A percentile compares a stretch with the other conserved stretches of the same genome.
Evolutionary conservation across 2,329 filamentous ascomycete species (phyloP).

Genomic region (Tricladium varicosporioides): DNA sequence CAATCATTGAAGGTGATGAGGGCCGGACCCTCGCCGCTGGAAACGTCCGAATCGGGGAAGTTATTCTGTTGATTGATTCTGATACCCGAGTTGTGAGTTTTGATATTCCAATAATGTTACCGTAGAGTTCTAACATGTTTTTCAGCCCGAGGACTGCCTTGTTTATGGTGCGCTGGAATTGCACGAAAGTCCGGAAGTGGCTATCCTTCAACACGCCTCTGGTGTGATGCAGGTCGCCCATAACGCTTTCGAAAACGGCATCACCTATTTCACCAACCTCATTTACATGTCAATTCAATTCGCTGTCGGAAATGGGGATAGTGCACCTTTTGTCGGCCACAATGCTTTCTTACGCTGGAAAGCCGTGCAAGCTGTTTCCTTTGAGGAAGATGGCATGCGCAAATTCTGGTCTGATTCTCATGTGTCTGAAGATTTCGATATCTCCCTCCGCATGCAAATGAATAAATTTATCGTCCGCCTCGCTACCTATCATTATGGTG

Average conservation of each 20-base stretch:
- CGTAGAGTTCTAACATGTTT: not conserved
- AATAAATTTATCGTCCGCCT: slow-evolving; percentile 67
- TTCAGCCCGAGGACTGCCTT: slow-evolving; percentile 5
- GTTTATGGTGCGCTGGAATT: slow-evolving; percentile 5
- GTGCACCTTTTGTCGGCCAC: slow-evolving; percentile 66
- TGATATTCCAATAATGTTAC: no score
- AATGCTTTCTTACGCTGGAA: slow-evolving; percentile 73
- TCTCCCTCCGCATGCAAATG: slow-evolving; percentile 69
- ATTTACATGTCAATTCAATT: slow-evolving; percentile 73
- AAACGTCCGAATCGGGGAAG: slow-evolving; percentile 59
- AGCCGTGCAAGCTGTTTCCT: slow-evolving; percentile 57
- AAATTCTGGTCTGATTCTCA: slow-evolving; percentile 20
- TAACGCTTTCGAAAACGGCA: slow-evolving; percentile 70
- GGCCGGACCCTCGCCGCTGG: slow-evolving; percentile 57
- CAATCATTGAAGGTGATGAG: slow-evolving; percentile 48
- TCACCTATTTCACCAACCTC: slow-evolving; percentile 63
- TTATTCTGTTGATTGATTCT: slow-evolving; percentile 67
- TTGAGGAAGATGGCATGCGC: slow-evolving; percentile 48
- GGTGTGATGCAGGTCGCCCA: slow-evolving; percentile 75
- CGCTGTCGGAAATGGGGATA: slow-evolving; percentile 68
- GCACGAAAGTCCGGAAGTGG: slow-evolving; percentile 65
- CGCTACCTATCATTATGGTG: slow-evolving; percentile 65
- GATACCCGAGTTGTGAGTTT: slow-evolving; percentile 53
- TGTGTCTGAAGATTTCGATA: slow-evolving; percentile 78
- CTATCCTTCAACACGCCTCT: slow-evolving; percentile 69